Evolutionary conservation across 2,329 filamentous ascomycete genomes (phyloP).

Genomic region (Botrytis medusae): DNA sequence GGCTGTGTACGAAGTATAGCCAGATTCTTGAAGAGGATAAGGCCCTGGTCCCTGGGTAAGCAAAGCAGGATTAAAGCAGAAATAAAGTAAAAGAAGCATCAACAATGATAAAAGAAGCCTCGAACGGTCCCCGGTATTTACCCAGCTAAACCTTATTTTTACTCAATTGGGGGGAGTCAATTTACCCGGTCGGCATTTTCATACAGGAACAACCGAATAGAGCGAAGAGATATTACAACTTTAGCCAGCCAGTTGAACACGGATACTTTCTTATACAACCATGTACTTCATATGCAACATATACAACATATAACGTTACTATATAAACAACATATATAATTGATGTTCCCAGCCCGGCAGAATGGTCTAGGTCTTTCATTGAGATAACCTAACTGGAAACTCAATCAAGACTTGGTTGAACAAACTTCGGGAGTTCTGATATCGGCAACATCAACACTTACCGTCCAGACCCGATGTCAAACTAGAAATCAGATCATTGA

Average conservation of each 20-base stretch:
- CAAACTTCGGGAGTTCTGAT: background rate
- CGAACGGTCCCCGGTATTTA: conserved; percentile 2
- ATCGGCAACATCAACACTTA: background rate
- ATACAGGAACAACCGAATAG: background rate
- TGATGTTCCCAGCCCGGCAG: background rate
- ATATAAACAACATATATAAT: too few relatives aligned
- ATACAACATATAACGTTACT: too few relatives aligned
- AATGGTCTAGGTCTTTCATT: background rate
- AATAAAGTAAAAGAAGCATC: background rate
- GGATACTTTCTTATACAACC: too few relatives aligned
- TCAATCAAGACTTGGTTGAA: background rate
- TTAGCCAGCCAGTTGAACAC: too few relatives aligned
- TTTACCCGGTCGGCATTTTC: conserved; percentile 12
- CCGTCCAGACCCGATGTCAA: background rate
- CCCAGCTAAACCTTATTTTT: background rate
- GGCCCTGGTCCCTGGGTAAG: background rate
- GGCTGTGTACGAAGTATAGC: background rate
- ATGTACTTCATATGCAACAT: too few relatives aligned
- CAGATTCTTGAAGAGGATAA: background rate
- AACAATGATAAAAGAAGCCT: background rate
- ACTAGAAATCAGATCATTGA: background rate
- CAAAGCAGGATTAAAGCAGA: background rate
- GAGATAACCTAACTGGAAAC: background rate
- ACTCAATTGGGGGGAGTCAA: background rate
- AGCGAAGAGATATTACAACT: background rate